Base-by-base conservation (phyloP, 495 filamentous ascomycete species). In the Penicillium maclennaniae region DNA sequence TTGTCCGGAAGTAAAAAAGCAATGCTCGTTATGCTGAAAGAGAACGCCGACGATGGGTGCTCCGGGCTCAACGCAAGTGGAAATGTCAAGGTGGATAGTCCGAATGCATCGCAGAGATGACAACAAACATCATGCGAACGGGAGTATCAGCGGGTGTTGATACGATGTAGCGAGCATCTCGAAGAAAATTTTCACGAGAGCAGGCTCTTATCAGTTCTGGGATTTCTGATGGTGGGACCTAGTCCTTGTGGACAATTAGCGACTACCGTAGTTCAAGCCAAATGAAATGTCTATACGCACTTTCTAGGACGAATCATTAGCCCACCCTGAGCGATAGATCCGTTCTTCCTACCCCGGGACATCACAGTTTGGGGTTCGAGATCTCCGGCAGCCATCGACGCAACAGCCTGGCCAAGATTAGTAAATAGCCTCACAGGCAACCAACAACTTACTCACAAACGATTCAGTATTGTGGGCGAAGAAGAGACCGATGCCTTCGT, bases 381-480 rank as follows among this genome's bases (percentile, higher is more conserved):
- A 95, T 16, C 95, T 97, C 97, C 25, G 90, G 84, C 87, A 38
- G 85, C 80, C 89, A 97, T 93, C n/a, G 87, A 91, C 1, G 87
- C 86, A 12, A 96, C 67, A 19, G 89, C 90, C 79, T 85, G 58
- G 25, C 27, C 39, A n/a, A 21, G 52, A 45, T 41, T 53, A 65
- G 61, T 21, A 12, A 19, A 3, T 6, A 14, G 14, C 10, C 10
- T 23, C 14, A 4, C 8, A 23, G 14, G 8, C 14, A 19, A 21
- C 8, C 14, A 21, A 38, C 14, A 42, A 21, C n/a, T 6, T 17
- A 69, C 78, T 70, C 60, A 83, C 77, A 62, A 97, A 96, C 0
- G 89, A 93, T 59, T 95, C 90, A 3, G 91, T 96, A 63, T 95
- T 97, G 69, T 97, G 91, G 1, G 84, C 90, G 66, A 92, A 97